Conservation (phyloP, 352 stramenopile species). For the Globisporangium alternatum region DNA sequence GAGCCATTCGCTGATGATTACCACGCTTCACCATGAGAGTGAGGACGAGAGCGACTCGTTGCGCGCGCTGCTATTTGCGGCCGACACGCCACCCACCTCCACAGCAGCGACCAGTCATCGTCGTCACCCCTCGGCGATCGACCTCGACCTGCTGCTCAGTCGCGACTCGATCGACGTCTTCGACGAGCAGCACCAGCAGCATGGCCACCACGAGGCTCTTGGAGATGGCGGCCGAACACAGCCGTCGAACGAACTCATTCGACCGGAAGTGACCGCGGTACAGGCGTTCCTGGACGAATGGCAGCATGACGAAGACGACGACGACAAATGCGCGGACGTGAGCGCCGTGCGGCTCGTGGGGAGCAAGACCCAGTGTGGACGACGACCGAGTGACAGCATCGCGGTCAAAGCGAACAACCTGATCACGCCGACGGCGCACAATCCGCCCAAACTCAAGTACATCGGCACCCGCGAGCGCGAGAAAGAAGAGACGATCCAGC, state of each 20-base stretch:
- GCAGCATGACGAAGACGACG: conserved; percentile 9
- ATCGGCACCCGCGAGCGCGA: background rate
- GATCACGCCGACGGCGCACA: background rate
- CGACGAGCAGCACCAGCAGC: background rate
- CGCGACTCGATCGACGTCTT: conserved; percentile 14
- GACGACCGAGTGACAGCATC: background rate
- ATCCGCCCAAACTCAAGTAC: background rate
- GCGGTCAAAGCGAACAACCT: background rate
- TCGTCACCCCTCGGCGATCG: no score
- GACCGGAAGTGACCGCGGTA: conserved; percentile 5
- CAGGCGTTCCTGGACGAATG: conserved; percentile 11
- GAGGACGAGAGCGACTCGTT: background rate
- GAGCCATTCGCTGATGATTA: conserved; percentile 1
- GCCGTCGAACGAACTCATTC: background rate
- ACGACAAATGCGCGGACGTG: background rate
- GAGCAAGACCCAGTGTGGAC: no score
- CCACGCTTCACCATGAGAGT: background rate
- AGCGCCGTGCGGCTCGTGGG: background rate
- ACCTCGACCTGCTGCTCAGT: conserved; percentile 11
- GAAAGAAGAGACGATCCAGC: background rate
- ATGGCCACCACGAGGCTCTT: no score
- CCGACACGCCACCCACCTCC: background rate
- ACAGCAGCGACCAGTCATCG: background rate
- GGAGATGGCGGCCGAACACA: no score
- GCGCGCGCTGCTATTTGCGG: background rate